Evolutionary conservation across 108 stramenopile species (phyloP).

Genomic region (Pseudonitzschia delicatissima): DNA sequence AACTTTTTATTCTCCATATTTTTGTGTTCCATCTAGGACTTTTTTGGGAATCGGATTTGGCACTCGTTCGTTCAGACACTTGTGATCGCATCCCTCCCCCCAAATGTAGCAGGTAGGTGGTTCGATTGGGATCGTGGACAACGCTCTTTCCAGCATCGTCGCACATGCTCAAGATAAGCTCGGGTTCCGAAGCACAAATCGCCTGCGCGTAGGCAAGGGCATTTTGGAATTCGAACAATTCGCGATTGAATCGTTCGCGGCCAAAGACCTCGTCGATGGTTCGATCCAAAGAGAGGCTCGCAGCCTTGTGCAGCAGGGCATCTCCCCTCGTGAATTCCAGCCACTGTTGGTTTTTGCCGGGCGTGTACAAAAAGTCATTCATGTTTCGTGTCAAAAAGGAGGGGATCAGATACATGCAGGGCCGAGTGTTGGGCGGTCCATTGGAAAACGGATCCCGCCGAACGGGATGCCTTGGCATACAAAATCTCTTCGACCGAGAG

Average conservation of each 20-base stretch:
- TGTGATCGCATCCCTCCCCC: slow-evolving; percentile 28
- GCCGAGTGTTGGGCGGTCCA: neutral
- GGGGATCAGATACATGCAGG: slow-evolving; percentile 26
- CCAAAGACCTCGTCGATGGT: slow-evolving; percentile 49
- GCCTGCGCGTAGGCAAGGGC: neutral
- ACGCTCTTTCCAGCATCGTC: neutral
- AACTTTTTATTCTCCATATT: neutral
- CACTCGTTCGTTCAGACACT: slow-evolving; percentile 11
- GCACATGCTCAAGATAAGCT: neutral
- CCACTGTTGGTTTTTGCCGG: slow-evolving; percentile 12
- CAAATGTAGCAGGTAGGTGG: slow-evolving; percentile 29
- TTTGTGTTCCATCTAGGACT: neutral
- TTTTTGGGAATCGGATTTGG: neutral
- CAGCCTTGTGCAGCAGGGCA: slow-evolving; percentile 36
- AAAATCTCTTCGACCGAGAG: slow-evolving; percentile 22
- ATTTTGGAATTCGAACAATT: neutral
- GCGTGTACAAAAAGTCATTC: slow-evolving; percentile 21
- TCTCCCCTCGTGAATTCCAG: slow-evolving; percentile 29
- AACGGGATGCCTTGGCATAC: slow-evolving; percentile 10
- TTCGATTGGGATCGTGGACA: neutral
- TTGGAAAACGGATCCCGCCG: slow-evolving; percentile 9
- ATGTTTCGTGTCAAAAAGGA: slow-evolving; percentile 29
- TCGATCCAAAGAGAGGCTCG: slow-evolving; percentile 37
- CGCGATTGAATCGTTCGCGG: slow-evolving; percentile 18
- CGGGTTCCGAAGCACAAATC: neutral